Percentiles rank a stretch among this genome's conserved stretches.
Conservation (phyloP, 1,284 basidiomycete genomes). For the Coniophora puteana region DNA sequence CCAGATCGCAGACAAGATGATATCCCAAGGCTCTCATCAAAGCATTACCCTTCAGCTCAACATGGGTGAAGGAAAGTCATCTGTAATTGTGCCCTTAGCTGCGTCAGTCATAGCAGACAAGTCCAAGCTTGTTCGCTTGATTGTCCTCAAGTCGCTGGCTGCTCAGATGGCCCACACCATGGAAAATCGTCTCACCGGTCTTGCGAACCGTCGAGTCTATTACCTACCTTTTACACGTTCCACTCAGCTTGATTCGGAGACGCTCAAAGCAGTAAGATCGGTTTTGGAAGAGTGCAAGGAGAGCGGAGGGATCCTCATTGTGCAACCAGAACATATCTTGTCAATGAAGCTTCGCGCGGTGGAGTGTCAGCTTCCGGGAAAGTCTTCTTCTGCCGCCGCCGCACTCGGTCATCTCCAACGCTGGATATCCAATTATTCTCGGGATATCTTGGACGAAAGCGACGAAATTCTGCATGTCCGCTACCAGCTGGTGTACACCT, state of each 20-base stretch:
- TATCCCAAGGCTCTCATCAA: constrained; percentile 25
- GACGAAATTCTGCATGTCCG: constrained; percentile 42
- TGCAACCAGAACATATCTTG: constrained; percentile 46
- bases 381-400: constrained; percentile 3
- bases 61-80: constrained; percentile 53
- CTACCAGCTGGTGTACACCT: constrained; percentile 45
- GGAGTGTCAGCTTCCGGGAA: constrained; percentile 18
- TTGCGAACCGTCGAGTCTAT: constrained; percentile 39
- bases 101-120: constrained; percentile 35
- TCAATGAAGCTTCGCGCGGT: constrained; percentile 42
- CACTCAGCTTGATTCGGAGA: constrained; percentile 15
- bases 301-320: constrained; percentile 36
- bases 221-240: constrained; percentile 42
- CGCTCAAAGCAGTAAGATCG: constrained; percentile 23
- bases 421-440: constrained; percentile 30
- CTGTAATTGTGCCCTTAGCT: constrained; percentile 44
- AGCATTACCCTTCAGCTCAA: constrained; percentile 44
- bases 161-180: constrained; percentile 44
- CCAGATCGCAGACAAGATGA: constrained; percentile 39
- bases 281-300: constrained; percentile 33
- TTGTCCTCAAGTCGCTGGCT: constrained; percentile 39
- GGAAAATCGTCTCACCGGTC: constrained; percentile 35
- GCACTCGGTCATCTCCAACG: constrained; percentile 19
- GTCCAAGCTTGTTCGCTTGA: constrained; percentile 36
- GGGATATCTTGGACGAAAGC: constrained; percentile 47